Conservation (phyloP, 75 land plant genomes). For the Adiantum capillusveneris region DNA sequence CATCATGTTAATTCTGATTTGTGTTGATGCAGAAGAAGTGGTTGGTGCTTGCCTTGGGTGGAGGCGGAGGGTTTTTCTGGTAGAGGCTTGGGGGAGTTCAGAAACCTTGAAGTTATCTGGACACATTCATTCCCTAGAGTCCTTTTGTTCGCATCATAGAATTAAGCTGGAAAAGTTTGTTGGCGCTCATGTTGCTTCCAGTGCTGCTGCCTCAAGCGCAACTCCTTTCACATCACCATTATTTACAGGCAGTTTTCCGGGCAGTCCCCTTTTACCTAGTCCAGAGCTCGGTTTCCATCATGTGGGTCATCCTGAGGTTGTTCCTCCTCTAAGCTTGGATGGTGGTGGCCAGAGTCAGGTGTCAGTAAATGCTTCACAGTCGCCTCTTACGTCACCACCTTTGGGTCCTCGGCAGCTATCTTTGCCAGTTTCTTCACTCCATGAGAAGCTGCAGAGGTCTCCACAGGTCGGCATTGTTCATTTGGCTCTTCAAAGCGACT, state of each 20-base stretch:
- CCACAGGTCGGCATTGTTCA: conserved; percentile 92
- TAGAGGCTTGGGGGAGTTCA: conserved; percentile 58
- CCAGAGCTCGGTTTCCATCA: conserved; percentile 64
- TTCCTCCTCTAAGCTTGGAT: conserved; percentile 94
- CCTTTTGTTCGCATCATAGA: conserved; percentile 61
- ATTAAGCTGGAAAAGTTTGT: conserved; percentile 44
- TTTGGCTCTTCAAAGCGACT: conserved; percentile 87
- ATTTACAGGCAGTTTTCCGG: conserved; percentile 84
- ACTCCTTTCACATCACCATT: conserved; percentile 84
- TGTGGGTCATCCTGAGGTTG: conserved; percentile 49
- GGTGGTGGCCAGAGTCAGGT: conserved; percentile 28
- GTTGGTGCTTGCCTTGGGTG: conserved; percentile 62
- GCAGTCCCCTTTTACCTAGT: conserved; percentile 79
- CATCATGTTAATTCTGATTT: too few species aligned
- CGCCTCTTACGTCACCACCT: conserved; percentile 76
- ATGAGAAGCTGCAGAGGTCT: conserved; percentile 75
- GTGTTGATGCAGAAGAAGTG: conserved; percentile 20
- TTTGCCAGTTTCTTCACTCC: conserved; percentile 49
- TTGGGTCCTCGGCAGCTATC: conserved; percentile 63
- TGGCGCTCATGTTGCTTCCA: conserved; percentile 14
- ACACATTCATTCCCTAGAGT: conserved; percentile 72
- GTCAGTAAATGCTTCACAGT: conserved; percentile 16
- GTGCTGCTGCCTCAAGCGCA: conserved; percentile 30
- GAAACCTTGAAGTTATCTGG: conserved; percentile 51
- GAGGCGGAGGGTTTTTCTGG: conserved; percentile 76